These are phyloP conservation scores for Colletotrichum camelliae DNA, from an alignment of 2,329 filamentous ascomycete species.

Conservation along the genomic window DNA sequence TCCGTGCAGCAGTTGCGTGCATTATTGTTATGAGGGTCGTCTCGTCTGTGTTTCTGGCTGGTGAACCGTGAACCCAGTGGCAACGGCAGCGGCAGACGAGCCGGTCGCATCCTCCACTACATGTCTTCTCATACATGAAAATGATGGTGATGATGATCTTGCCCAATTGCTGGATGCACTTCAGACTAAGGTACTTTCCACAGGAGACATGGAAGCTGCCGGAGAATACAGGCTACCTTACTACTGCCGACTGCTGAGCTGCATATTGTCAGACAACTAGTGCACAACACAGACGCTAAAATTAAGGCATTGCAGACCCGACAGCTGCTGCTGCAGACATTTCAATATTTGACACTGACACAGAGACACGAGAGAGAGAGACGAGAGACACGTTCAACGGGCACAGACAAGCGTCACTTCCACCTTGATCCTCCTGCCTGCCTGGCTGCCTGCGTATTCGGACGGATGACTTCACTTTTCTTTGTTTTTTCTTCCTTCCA, in stretches of 20 bases:
- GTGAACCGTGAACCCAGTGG: not conserved
- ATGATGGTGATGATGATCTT: not conserved
- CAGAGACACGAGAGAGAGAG: not conserved
- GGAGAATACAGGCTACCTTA: not conserved
- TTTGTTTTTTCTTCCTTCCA: not conserved
- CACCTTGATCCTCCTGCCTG: not conserved
- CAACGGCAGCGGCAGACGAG: not conserved
- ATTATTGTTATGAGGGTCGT: slow-evolving; percentile 1
- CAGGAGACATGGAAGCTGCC: not conserved
- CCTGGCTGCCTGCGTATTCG: not conserved
- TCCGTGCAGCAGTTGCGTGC: slow-evolving; percentile 3
- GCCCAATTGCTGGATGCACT: not conserved
- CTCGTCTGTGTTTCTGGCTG: slow-evolving; percentile 12
- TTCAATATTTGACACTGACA: not conserved
- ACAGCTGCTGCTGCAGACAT: not conserved
- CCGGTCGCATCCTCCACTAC: not conserved
- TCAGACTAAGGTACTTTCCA: not conserved
- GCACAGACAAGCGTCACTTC: not conserved
- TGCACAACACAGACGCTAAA: not conserved
- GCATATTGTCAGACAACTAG: not conserved
- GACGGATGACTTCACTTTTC: not conserved
- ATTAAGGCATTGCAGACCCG: not conserved
- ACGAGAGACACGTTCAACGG: not conserved
- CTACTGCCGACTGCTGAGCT: not conserved
- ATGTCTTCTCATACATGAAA: not conserved